Percentiles rank a stretch among this genome's conserved stretches.
Conservation (phyloP, 2,329 filamentous ascomycete genomes). For the Xylariales sp. region DNA sequence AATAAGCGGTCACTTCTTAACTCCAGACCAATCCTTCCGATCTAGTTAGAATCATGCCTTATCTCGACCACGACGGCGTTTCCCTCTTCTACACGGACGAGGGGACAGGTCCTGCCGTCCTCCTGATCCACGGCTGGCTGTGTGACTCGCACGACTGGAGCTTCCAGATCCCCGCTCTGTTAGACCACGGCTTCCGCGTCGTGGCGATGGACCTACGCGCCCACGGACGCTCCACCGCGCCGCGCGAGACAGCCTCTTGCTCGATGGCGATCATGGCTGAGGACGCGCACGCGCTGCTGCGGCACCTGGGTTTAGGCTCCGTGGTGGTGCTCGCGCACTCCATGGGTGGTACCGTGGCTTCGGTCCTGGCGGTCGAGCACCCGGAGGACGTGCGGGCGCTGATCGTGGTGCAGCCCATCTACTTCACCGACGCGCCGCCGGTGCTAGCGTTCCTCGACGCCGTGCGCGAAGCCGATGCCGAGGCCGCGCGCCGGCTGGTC, state of each 20-base stretch:
- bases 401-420: conserved; percentile 6
- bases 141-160: conserved; percentile 6
- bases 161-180: conserved; percentile 6
- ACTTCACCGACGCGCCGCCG: too few species aligned
- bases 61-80: not conserved
- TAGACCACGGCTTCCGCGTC: conserved; percentile 2
- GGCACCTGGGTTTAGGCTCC: conserved; percentile 1
- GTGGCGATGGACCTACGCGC: conserved; percentile 7
- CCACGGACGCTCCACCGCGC: conserved; percentile 6
- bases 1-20: too few species aligned
- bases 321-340: conserved; percentile 8
- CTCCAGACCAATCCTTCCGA: too few species aligned
- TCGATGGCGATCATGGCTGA: conserved; percentile 2
- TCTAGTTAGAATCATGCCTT: too few species aligned
- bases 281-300: conserved; percentile 5
- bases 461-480: too few species aligned
- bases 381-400: not conserved
- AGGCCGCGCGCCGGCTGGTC: too few species aligned
- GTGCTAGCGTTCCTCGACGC: too few species aligned
- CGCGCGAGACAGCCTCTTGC: not conserved
- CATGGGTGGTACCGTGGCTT: conserved; percentile 4
- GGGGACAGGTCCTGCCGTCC: conserved; percentile 2
- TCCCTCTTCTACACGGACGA: conserved; percentile 7
- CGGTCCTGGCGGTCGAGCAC: conserved; percentile 1
- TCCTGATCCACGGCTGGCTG: conserved; percentile 7